These are phyloP conservation scores for Linum tenue DNA, from an alignment of 345 rosid genomes.

Conservation along the genomic window DNA sequence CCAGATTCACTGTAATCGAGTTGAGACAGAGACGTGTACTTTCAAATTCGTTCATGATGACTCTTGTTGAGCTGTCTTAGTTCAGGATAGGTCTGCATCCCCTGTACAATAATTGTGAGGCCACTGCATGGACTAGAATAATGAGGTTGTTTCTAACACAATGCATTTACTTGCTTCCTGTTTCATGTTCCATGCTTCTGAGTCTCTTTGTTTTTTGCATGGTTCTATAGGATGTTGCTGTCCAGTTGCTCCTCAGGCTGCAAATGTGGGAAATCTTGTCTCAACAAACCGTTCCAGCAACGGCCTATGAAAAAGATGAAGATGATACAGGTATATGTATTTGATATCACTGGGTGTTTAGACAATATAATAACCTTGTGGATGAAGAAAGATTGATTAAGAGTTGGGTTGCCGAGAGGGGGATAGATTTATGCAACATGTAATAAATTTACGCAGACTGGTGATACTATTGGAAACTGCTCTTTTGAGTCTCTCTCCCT, in stretches of 20 bases:
- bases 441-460: background rate
- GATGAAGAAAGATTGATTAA: background rate
- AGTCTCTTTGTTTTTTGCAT: background rate
- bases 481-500: background rate
- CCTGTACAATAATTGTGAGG: background rate
- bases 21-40: no score
- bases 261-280: conserved; percentile 74
- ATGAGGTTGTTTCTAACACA: background rate
- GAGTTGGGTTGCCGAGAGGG: background rate
- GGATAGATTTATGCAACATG: background rate
- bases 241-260: conserved; percentile 95
- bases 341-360: conserved; percentile 10
- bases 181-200: background rate
- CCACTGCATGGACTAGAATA: background rate
- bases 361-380: background rate
- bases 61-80: no score
- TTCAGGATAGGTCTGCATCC: background rate
- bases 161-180: background rate
- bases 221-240: conserved; percentile 64
- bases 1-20: no score
- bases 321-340: conserved; percentile 56
- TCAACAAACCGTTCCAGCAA: conserved; percentile 85
- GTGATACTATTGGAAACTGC: background rate
- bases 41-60: no score
- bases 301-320: conserved; percentile 84